Conservation (phyloP, 306 rosid genomes). For the Trifolium repens region DNA sequence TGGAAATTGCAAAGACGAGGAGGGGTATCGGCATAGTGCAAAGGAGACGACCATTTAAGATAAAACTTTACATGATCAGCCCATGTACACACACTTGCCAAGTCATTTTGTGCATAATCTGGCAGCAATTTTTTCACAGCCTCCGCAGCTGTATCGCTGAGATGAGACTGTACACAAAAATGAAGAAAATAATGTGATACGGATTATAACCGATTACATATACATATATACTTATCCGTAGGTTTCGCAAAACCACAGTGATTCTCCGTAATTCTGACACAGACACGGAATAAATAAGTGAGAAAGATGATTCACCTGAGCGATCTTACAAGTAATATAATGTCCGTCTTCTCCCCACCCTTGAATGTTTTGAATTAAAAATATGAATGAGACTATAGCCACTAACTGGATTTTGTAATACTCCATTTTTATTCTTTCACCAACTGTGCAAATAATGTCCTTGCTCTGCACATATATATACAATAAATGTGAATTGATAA, state of each 20-base stretch:
- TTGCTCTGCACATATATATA: neutral
- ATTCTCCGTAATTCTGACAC: no score
- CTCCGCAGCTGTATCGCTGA: conserved; percentile 63
- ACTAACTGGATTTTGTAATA: conserved; percentile 31
- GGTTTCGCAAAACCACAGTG: no score
- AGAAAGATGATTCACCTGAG: conserved; percentile 58
- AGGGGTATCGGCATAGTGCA: conserved; percentile 78
- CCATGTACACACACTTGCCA: conserved; percentile 73
- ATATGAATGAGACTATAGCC: conserved; percentile 40
- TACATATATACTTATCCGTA: no score
- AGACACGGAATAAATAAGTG: neutral
- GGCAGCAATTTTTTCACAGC: conserved; percentile 76
- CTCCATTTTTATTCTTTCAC: conserved; percentile 41
- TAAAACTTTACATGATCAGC: conserved; percentile 73
- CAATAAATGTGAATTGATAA: neutral
- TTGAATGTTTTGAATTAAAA: conserved; percentile 54
- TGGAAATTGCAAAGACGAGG: conserved; percentile 65
- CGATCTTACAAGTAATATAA: conserved; percentile 62
- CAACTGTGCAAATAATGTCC: neutral
- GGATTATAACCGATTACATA: neutral
- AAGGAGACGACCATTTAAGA: conserved; percentile 73
- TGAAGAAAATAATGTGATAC: neutral
- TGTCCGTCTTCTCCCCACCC: conserved; percentile 87
- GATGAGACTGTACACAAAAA: conserved; percentile 54
- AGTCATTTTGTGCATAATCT: conserved; percentile 52